Conservation (phyloP, 202 grass and related monocot genomes). For the Setaria viridis region DNA sequence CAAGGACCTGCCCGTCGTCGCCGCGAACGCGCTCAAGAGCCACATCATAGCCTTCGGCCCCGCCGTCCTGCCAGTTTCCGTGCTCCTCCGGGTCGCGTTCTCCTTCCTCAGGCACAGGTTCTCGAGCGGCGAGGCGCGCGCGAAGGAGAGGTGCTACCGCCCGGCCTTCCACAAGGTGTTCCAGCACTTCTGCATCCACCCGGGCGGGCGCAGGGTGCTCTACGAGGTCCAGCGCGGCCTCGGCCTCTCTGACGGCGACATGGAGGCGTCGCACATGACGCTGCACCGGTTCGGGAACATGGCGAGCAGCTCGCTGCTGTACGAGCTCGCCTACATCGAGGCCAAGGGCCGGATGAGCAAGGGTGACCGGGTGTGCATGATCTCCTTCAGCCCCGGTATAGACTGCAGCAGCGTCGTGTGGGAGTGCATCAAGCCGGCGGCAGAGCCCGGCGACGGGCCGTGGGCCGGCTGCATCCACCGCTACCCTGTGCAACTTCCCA, state of each 20-base stretch:
- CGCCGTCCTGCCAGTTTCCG: constrained; percentile 55
- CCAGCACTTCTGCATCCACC: constrained; percentile 76
- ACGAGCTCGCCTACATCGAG: constrained; percentile 95
- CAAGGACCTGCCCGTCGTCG: constrained; percentile 62
- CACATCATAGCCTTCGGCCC: constrained; percentile 62
- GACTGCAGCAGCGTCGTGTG: constrained; percentile 66
- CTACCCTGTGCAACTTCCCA: constrained; percentile 52
- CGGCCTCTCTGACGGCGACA: constrained; percentile 52
- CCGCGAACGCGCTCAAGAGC: constrained; percentile 57
- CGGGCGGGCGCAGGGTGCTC: constrained; percentile 64
- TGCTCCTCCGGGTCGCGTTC: constrained; percentile 58
- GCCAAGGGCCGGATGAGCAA: constrained; percentile 63
- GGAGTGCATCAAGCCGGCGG: constrained; percentile 47
- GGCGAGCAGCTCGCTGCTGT: constrained; percentile 71
- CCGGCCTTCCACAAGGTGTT: constrained; percentile 63
- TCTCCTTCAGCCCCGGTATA: constrained; percentile 57
- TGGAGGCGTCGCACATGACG: constrained; percentile 75
- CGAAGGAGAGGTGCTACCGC: constrained; percentile 37
- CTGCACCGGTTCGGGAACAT: constrained; percentile 80
- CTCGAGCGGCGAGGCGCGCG: not conserved
- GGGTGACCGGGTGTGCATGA: constrained; percentile 59
- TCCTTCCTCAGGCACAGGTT: constrained; percentile 42
- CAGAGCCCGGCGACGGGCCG: constrained; percentile 30
- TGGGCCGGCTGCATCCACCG: constrained; percentile 54
- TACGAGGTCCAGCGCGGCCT: constrained; percentile 61